A percentile compares a stretch with the other conserved stretches of the same genome.
These are phyloP conservation scores for Cadophora malorum DNA, from an alignment of 2,329 filamentous ascomycete species.

Conservation along the genomic window DNA sequence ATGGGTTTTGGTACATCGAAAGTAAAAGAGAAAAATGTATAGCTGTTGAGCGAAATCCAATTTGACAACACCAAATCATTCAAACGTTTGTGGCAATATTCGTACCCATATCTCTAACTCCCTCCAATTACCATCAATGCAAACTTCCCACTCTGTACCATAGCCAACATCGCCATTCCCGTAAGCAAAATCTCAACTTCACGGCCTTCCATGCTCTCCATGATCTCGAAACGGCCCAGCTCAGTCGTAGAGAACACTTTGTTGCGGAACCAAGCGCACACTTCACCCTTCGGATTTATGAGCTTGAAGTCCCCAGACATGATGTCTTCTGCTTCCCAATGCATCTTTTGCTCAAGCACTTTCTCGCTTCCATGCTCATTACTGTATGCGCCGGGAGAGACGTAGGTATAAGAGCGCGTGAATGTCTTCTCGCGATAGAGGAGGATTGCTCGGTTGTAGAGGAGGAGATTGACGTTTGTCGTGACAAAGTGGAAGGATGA, in stretches of 20 bases:
- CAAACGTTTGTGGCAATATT: neutral
- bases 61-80: neutral
- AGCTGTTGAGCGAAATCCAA: too few relatives aligned
- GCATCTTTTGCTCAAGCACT: neutral
- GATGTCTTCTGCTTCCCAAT: conserved; percentile 18
- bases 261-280: conserved; percentile 47
- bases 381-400: neutral
- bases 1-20: too few relatives aligned
- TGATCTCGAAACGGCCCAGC: conserved; percentile 18
- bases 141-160: conserved; percentile 19
- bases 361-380: neutral
- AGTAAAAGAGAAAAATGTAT: too few relatives aligned
- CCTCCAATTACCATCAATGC: conserved; percentile 1
- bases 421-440: conserved; percentile 60
- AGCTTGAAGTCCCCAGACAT: conserved; percentile 23
- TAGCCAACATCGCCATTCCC: conserved; percentile 14
- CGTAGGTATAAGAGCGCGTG: conserved; percentile 15
- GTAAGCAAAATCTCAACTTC: conserved; percentile 11
- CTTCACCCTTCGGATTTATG: conserved; percentile 55
- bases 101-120: neutral
- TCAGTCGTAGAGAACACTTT: conserved; percentile 22
- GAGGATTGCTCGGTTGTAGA: conserved; percentile 66
- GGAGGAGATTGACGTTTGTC: conserved; percentile 68
- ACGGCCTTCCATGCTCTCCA: conserved; percentile 2
- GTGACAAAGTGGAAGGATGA: conserved; percentile 53